A percentile compares a stretch with the other conserved stretches of the same genome.
Conservation (phyloP, 2,329 filamentous ascomycete species). For the Pyrenochaeta sp. region DNA sequence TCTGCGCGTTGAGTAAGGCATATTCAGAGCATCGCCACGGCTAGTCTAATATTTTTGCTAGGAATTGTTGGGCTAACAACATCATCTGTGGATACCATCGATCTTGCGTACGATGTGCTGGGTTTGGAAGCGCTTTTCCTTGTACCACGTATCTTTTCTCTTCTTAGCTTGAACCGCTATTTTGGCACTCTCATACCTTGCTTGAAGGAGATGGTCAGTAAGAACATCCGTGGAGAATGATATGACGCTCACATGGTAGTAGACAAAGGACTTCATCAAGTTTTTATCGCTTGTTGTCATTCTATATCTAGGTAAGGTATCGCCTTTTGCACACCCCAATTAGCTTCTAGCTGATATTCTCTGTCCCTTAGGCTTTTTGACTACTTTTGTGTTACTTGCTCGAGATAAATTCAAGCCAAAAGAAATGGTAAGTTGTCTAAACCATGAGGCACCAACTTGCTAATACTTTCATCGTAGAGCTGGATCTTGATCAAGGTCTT, state of each 20-base stretch:
- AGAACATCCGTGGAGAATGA: background rate
- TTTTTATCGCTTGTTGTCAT: constrained; percentile 81
- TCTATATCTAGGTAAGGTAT: constrained; percentile 72
- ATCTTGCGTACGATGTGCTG: constrained; percentile 87
- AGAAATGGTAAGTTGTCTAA: constrained; percentile 62
- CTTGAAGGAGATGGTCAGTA: constrained; percentile 82
- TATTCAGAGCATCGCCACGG: background rate
- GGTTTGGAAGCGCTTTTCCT: constrained; percentile 89
- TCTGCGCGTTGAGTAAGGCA: constrained; percentile 73
- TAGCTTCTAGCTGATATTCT: constrained; percentile 3
- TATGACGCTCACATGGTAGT: background rate
- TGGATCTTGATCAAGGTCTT: constrained; percentile 83
- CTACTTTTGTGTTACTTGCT: constrained; percentile 83
- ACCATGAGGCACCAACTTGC: background rate
- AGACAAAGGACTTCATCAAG: constrained; percentile 87
- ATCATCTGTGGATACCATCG: constrained; percentile 69
- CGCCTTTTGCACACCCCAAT: background rate
- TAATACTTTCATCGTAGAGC: constrained; percentile 51
- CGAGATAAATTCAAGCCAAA: constrained; percentile 70
- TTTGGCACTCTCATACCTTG: constrained; percentile 92
- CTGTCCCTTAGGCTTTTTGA: constrained; percentile 73
- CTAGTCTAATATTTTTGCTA: constrained; percentile 42
- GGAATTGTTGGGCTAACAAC: constrained; percentile 73
- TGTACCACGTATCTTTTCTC: constrained; percentile 84
- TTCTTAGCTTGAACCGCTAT: constrained; percentile 86